Base-by-base conservation (phyloP, 768 basidiomycete genomes). In the Xanthoconium stramineum region DNA sequence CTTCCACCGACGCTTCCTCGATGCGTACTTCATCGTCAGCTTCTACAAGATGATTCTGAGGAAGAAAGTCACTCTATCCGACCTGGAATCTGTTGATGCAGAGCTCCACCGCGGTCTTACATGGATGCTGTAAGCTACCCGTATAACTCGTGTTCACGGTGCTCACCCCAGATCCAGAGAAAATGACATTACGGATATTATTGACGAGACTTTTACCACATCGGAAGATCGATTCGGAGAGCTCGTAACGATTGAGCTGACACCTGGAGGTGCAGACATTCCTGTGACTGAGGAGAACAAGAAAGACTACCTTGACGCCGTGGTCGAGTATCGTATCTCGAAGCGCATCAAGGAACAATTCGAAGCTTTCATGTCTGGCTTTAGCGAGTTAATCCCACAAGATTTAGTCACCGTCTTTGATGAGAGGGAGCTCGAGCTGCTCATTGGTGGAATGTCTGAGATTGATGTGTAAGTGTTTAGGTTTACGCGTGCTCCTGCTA, bases 1-100 rank as follows among this genome's bases (percentile, higher is more conserved):
- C 71, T 99, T 99, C 86, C 97, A 99, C 71, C 87, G 97, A 52
- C 91, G 97, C 11, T 99, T 99, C 87, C 77, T 99, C 61, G 97
- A 99, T 63, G 96, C 95, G 36, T 98, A 98, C 80, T 99, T 99
- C 73, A 98, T 98, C 62, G 94, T 96, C 70, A 92, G 92, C 66
- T 97, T 99, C 81, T 98, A 99, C 84, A 99, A 98, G 80, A 98
- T 98, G 95, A 95, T 98, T 57, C 71, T 99, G 67, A 92, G 91
- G 81, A 98, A 98, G 80, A 97, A 98, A 76, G 94, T 98, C 33
- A 89, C 89, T 0, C 74, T 98, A 39, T 83, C 89, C 8, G 97
- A 99, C 74, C 76, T 99, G 64, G 96, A 98, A 78, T 91, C 89
- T 69, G 96, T 99, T 28, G 97, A 99, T 75, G 92, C 86, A 2